A percentile compares a stretch with the other conserved stretches of the same genome.
Conservation (phyloP, 1,139 yeast genomes). For the Yamadazyma friedrichii region DNA sequence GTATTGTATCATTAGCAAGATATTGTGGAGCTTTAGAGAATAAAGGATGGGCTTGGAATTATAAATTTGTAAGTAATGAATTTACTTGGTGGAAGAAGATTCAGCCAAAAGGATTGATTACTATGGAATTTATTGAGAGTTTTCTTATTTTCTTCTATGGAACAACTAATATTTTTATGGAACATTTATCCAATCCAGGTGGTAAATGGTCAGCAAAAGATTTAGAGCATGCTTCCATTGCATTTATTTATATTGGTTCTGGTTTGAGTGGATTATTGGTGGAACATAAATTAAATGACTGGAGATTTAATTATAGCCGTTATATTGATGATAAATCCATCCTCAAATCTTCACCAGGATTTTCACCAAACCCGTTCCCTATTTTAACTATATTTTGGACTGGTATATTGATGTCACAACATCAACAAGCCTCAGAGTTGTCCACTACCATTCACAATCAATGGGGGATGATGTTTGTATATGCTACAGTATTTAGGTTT, state of each 20-base stretch:
- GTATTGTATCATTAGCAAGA: conserved; percentile 74
- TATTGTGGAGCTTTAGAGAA: conserved; percentile 78
- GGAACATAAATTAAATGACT: conserved; percentile 54
- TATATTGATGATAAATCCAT: conserved; percentile 14
- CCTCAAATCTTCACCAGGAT: conserved; percentile 62
- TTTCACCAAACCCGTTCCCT: conserved; percentile 90
- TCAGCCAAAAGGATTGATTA: conserved; percentile 57
- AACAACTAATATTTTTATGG: conserved; percentile 80
- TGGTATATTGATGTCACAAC: conserved; percentile 94
- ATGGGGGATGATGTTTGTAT: conserved; percentile 84
- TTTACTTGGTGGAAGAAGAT: conserved; percentile 21
- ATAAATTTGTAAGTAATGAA: conserved; percentile 35
- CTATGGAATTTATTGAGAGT: conserved; percentile 87
- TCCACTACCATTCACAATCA: conserved; percentile 82
- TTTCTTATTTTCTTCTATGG: conserved; percentile 84
- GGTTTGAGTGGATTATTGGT: conserved; percentile 88
- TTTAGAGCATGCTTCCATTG: conserved; percentile 91
- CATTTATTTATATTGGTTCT: conserved; percentile 89
- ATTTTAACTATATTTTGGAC: conserved; percentile 93
- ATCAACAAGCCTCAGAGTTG: conserved; percentile 75
- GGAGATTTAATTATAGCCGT: conserved; percentile 46
- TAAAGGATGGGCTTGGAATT: conserved; percentile 93
- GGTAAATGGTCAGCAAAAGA: conserved; percentile 91
- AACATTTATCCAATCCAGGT: conserved; percentile 72
- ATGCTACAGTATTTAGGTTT: conserved; percentile 75